Conservation (phyloP, 148 eudicot species). For the Chenopodium quinoa region DNA sequence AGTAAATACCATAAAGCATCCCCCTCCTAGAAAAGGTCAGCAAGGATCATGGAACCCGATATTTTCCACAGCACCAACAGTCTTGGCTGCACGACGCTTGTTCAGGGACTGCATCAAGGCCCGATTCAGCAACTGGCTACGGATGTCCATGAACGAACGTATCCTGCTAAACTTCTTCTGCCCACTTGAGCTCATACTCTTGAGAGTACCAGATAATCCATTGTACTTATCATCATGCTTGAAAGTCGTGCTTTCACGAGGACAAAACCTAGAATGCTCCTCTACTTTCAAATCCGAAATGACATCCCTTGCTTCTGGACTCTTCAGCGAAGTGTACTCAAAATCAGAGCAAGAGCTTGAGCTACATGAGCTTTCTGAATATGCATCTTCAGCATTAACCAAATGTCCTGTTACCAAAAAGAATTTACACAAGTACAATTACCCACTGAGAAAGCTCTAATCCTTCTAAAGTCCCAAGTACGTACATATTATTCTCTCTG, state of each 20-base stretch:
- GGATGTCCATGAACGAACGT: conserved; percentile 55
- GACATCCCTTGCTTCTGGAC: background rate
- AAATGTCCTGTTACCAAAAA: conserved; percentile 40
- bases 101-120: conserved; percentile 55
- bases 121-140: conserved; percentile 69
- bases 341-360: conserved; percentile 46
- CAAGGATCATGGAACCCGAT: conserved; percentile 52
- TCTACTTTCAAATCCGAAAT: conserved; percentile 6
- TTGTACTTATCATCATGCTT: conserved; percentile 16
- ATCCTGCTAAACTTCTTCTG: conserved; percentile 37
- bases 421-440: background rate
- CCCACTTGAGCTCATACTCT: conserved; percentile 19
- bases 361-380: conserved; percentile 53
- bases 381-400: conserved; percentile 42
- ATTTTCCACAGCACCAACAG: conserved; percentile 65
- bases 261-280: conserved; percentile 48
- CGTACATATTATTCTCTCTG: too few species aligned
- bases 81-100: conserved; percentile 54
- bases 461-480: background rate
- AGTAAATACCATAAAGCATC: background rate
- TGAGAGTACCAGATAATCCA: background rate
- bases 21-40: background rate
- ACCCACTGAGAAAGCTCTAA: background rate
- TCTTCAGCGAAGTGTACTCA: conserved; percentile 29
- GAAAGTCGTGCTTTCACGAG: conserved; percentile 24